These are phyloP conservation scores for Tremella mesenterica DNA, from an alignment of 768 basidiomycete genomes.

Conservation along the genomic window DNA sequence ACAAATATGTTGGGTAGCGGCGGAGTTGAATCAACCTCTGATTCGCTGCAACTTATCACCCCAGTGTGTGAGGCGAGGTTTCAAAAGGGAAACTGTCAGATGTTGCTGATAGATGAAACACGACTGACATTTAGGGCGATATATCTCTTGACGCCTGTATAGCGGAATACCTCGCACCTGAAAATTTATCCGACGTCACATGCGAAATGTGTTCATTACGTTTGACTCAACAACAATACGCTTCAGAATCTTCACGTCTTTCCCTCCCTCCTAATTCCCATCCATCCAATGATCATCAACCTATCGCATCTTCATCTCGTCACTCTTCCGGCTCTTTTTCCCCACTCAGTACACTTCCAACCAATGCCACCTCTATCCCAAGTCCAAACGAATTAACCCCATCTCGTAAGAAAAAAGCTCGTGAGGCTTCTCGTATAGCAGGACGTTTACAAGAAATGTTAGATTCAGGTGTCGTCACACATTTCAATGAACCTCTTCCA, in stretches of 20 bases:
- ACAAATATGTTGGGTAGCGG: no score
- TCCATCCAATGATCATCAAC: background rate
- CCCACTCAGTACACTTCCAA: slow-evolving; percentile 6
- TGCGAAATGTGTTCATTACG: slow-evolving; percentile 84
- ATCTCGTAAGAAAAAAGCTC: slow-evolving; percentile 60
- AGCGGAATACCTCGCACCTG: slow-evolving; percentile 77
- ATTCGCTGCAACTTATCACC: no score
- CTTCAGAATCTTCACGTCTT: slow-evolving; percentile 57
- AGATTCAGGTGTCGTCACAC: slow-evolving; percentile 60
- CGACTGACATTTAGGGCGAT: slow-evolving; percentile 24
- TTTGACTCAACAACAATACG: slow-evolving; percentile 59
- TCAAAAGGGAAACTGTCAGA: no score
- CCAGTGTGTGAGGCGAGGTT: no score
- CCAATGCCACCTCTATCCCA: slow-evolving; percentile 25
- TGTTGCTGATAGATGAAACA: no score
- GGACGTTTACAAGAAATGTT: slow-evolving; percentile 56
- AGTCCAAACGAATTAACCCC: slow-evolving; percentile 57
- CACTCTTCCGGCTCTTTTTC: slow-evolving; percentile 22
- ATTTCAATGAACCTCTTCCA: slow-evolving; percentile 23
- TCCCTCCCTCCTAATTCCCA: slow-evolving; percentile 44
- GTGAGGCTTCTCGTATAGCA: slow-evolving; percentile 63
- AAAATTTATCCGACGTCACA: slow-evolving; percentile 79
- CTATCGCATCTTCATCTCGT: background rate
- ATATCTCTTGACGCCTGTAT: slow-evolving; percentile 68
- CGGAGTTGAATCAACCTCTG: no score